Conservation (phyloP, 345 rosid species). For the Lepidium africanum region DNA sequence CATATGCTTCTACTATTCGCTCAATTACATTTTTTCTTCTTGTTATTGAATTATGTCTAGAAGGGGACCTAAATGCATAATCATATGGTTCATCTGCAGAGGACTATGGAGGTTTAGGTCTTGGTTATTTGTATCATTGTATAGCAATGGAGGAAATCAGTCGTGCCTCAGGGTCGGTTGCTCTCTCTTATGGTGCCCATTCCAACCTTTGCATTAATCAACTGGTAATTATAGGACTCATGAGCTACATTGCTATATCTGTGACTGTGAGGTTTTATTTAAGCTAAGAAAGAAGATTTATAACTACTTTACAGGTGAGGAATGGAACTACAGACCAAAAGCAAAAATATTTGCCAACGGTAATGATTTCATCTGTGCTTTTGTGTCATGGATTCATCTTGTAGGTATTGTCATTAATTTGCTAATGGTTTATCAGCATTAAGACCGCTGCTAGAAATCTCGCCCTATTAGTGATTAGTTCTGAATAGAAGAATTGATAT, state of each 20-base stretch:
- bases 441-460: background rate
- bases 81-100: constrained; percentile 33
- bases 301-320: constrained; percentile 52
- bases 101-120: constrained; percentile 96
- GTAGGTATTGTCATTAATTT: background rate
- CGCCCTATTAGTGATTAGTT: background rate
- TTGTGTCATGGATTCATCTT: background rate
- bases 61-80: background rate
- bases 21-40: background rate
- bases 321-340: constrained; percentile 77
- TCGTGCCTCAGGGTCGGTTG: constrained; percentile 89
- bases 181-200: constrained; percentile 87
- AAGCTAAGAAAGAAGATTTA: background rate
- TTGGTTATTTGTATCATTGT: constrained; percentile 91
- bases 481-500: background rate
- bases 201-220: constrained; percentile 94
- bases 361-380: constrained; percentile 18
- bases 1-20: background rate
- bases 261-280: background rate
- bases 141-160: constrained; percentile 90
- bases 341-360: constrained; percentile 86
- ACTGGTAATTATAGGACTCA: constrained; percentile 42
- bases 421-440: background rate
- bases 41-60: background rate
- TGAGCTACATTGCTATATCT: background rate